These are phyloP conservation scores for Daedaleopsis nitida DNA, from an alignment of 768 basidiomycete genomes.

Conservation along the genomic window DNA sequence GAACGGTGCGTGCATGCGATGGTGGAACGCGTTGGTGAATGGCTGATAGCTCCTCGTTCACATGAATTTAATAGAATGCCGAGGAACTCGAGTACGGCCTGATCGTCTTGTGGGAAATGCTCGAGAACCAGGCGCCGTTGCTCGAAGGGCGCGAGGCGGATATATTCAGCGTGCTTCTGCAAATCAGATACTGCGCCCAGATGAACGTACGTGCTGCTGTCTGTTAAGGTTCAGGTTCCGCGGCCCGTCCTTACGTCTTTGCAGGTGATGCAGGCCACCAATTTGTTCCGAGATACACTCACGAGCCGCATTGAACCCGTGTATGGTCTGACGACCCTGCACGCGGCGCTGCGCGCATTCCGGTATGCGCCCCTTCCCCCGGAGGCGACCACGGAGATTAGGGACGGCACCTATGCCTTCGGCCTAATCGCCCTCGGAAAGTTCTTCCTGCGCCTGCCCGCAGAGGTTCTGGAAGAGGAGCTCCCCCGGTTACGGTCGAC, in stretches of 20 bases:
- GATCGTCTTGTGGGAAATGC: constrained; percentile 81
- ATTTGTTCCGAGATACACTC: constrained; percentile 75
- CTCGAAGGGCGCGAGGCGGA: constrained; percentile 82
- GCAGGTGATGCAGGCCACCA: constrained; percentile 83
- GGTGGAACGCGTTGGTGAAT: constrained; percentile 8
- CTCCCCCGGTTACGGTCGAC: constrained; percentile 74
- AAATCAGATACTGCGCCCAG: constrained; percentile 71
- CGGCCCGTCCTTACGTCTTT: constrained; percentile 15
- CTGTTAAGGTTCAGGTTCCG: constrained; percentile 14
- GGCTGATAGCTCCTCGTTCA: constrained; percentile 18
- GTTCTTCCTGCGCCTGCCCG: constrained; percentile 77
- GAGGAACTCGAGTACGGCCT: constrained; percentile 76
- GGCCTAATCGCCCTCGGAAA: constrained; percentile 83
- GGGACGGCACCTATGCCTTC: constrained; percentile 74
- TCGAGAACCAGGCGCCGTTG: constrained; percentile 70
- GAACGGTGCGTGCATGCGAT: constrained; percentile 48
- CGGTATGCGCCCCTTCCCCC: constrained; percentile 49
- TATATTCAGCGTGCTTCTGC: constrained; percentile 70
- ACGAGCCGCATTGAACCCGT: constrained; percentile 77
- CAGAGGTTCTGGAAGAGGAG: constrained; percentile 86
- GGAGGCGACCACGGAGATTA: constrained; percentile 50
- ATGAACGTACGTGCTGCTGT: constrained; percentile 54
- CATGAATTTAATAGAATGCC: constrained; percentile 45
- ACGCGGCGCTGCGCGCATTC: constrained; percentile 70
- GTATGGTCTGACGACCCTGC: constrained; percentile 82